A percentile compares a stretch with the other conserved stretches of the same genome.
phyloP scores from a whole-genome alignment of 2,329 filamentous ascomycete genomes.

The Chaetomiaceae sp. region DNA sequence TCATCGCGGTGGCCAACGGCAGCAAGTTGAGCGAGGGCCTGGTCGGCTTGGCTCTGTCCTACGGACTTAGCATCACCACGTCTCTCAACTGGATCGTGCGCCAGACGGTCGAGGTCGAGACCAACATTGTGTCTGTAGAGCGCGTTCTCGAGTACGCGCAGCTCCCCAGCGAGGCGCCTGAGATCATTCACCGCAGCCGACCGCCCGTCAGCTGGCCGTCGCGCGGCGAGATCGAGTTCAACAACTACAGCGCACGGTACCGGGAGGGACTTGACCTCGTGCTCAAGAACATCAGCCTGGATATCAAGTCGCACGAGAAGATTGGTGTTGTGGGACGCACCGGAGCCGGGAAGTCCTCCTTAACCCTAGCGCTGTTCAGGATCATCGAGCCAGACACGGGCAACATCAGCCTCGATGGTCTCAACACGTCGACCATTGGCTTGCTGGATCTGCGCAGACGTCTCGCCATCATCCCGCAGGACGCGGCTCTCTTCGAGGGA shows the following conservation, averaged over 20 bases:
- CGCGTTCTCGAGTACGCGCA: conserved; percentile 91
- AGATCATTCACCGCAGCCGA: conserved; percentile 81
- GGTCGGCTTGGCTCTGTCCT: conserved; percentile 94
- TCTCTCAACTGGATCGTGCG: conserved; percentile 99
- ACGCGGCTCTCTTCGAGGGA: conserved; percentile 77
- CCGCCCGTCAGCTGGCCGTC: conserved; percentile 89
- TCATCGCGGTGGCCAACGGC: conserved; percentile 69
- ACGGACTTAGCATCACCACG: conserved; percentile 92
- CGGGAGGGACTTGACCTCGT: conserved; percentile 84
- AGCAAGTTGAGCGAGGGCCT: conserved; percentile 61
- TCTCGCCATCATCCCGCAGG: conserved; percentile 94
- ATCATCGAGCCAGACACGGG: conserved; percentile 86
- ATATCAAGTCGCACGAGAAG: conserved; percentile 95
- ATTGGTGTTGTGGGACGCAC: conserved; percentile 96
- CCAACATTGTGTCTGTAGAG: conserved; percentile 99
- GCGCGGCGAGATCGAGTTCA: conserved; percentile 80
- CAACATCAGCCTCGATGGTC: conserved; percentile 77
- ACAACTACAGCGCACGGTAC: conserved; percentile 91
- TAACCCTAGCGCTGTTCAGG: conserved; percentile 88
- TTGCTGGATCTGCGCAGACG: conserved; percentile 81
- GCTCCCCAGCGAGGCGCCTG: conserved; percentile 87
- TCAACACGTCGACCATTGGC: conserved; percentile 88
- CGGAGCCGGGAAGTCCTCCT: conserved; percentile 89
- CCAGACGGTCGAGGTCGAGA: conserved; percentile 98
- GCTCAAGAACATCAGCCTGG: conserved; percentile 83